phyloP scores from a whole-genome alignment of 768 basidiomycete genomes.

The Mycena sanguinolenta region DNA sequence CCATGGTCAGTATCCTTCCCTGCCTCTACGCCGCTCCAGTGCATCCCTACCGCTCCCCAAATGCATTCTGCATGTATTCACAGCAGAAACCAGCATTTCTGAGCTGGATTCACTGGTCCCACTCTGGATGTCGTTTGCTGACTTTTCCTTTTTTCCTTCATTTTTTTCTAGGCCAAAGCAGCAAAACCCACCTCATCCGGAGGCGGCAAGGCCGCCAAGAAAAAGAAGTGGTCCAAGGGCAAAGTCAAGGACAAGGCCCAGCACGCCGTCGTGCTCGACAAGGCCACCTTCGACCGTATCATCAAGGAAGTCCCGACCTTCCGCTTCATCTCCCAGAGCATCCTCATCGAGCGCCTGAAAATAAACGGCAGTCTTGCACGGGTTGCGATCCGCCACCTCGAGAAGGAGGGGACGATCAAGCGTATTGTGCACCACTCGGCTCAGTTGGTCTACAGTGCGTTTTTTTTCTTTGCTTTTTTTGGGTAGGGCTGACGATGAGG shows the following conservation, averaged over 20 bases:
- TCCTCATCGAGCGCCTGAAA: slow-evolving; percentile 98
- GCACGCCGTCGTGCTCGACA: slow-evolving; percentile 96
- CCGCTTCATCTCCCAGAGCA: slow-evolving; percentile 97
- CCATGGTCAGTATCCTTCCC: slow-evolving; percentile 12
- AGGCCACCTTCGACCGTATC: slow-evolving; percentile 92
- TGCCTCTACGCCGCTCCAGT: neutral
- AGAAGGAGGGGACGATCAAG: slow-evolving; percentile 96
- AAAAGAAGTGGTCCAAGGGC: slow-evolving; percentile 99
- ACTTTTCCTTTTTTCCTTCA: slow-evolving; percentile 3
- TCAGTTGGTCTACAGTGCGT: slow-evolving; percentile 95
- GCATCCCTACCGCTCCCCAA: neutral
- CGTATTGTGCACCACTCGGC: slow-evolving; percentile 94
- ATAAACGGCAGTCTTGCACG: slow-evolving; percentile 96
- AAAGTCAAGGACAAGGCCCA: slow-evolving; percentile 99
- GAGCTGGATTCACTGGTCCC: slow-evolving; percentile 17
- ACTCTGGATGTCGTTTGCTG: slow-evolving; percentile 30
- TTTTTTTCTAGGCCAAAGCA: slow-evolving; percentile 70
- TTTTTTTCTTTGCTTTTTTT: slow-evolving; percentile 6
- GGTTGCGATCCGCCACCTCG: slow-evolving; percentile 89
- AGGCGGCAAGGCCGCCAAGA: slow-evolving; percentile 93
- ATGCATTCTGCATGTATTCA: neutral
- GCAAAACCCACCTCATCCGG: slow-evolving; percentile 82
- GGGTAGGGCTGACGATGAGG: neutral
- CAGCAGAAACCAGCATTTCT: slow-evolving; percentile 1
- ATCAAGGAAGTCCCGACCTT: slow-evolving; percentile 99